Percentiles rank a stretch among this genome's conserved stretches.
phyloP scores from a whole-genome alignment of 106 monocot genomes.

The Dendrobium chrysotoxum region DNA sequence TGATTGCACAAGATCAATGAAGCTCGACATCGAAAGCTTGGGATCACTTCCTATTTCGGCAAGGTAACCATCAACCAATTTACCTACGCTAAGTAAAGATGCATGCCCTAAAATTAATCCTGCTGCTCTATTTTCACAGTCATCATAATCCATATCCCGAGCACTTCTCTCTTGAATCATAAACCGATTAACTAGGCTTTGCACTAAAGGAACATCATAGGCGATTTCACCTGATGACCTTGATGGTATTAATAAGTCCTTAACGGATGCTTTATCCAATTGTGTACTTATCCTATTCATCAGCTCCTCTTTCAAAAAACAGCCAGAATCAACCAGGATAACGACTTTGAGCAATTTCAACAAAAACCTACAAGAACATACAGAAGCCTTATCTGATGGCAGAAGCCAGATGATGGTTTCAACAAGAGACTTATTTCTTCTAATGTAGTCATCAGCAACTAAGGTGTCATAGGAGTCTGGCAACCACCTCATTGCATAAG shows the following conservation, averaged over 20 bases:
- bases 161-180: conserved; percentile 17
- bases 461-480: conserved; percentile 63
- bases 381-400: conserved; percentile 46
- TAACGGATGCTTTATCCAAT: conserved; percentile 66
- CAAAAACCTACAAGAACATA: conserved; percentile 76
- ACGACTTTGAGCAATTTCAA: conserved; percentile 68
- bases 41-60: conserved; percentile 63
- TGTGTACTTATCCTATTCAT: conserved; percentile 43
- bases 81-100: conserved; percentile 48
- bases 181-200: conserved; percentile 47
- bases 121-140: conserved; percentile 16
- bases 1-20: conserved; percentile 38
- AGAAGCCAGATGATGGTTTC: conserved; percentile 66
- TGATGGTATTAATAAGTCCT: conserved; percentile 68
- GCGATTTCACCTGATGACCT: conserved; percentile 9
- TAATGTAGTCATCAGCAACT: conserved; percentile 37
- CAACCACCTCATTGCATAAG: conserved; percentile 73
- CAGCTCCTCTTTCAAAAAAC: conserved; percentile 53
- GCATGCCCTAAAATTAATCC: conserved; percentile 19
- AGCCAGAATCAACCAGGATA: conserved; percentile 55
- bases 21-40: conserved; percentile 49
- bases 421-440: conserved; percentile 39
- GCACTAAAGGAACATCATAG: conserved; percentile 66
- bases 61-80: conserved; percentile 67
- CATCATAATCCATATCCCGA: conserved; percentile 7